Percentiles rank a stretch among this genome's conserved stretches.
Evolutionary conservation across 2,329 filamentous ascomycete species (phyloP).

Genomic region (Zymoseptoria crescenta): DNA sequence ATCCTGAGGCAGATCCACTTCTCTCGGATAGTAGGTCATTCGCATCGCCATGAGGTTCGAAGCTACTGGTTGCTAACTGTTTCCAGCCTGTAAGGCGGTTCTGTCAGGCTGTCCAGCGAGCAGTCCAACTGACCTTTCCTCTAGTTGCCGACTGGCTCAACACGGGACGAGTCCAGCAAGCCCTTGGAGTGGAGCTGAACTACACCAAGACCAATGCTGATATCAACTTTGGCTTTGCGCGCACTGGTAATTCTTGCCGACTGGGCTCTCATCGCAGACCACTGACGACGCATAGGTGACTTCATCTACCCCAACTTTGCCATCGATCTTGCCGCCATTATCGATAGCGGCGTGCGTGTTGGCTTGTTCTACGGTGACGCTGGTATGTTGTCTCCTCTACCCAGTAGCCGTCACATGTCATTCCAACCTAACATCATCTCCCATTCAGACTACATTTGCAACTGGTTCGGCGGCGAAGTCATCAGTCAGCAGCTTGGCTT

Average conservation of each 20-base stretch:
- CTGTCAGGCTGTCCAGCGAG: not conserved
- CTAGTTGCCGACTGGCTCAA: slow-evolving; percentile 44
- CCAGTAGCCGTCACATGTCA: no score
- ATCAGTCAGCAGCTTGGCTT: slow-evolving; percentile 32
- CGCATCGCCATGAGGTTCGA: no score
- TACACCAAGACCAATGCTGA: slow-evolving; percentile 37
- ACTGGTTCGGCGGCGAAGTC: slow-evolving; percentile 36
- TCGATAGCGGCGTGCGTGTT: slow-evolving; percentile 33
- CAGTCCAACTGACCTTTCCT: not conserved
- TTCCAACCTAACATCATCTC: not conserved
- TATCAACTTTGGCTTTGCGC: slow-evolving; percentile 46
- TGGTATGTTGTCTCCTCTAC: not conserved
- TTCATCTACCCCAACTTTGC: slow-evolving; percentile 55
- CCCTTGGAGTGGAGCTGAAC: slow-evolving; percentile 52
- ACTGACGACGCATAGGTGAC: slow-evolving; percentile 35
- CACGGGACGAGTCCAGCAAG: slow-evolving; percentile 47
- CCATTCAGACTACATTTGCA: slow-evolving; percentile 31
- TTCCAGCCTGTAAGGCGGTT: not conserved
- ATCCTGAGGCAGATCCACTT: slow-evolving; percentile 37
- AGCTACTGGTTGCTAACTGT: not conserved
- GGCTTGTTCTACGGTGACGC: slow-evolving; percentile 34
- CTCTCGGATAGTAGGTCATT: slow-evolving; percentile 7
- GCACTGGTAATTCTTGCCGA: slow-evolving; percentile 29
- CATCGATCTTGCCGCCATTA: slow-evolving; percentile 35
- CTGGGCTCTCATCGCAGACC: not conserved